A percentile compares a stretch with the other conserved stretches of the same genome.
Conservation (phyloP, 108 stramenopile species). For the Cafeteria roenbergensis region DNA sequence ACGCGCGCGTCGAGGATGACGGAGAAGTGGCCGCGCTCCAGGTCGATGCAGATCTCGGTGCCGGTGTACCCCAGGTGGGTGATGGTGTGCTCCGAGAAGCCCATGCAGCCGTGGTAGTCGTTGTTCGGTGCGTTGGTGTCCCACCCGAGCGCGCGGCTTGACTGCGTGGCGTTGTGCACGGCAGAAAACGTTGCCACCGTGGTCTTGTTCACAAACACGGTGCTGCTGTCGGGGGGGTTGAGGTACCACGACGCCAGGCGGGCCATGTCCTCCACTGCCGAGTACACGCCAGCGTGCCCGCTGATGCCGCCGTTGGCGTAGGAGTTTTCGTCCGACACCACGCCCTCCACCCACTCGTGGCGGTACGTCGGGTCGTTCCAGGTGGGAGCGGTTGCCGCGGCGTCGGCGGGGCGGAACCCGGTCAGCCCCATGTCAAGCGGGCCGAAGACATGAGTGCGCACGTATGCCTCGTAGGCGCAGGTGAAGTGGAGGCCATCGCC, state of each 20-base stretch:
- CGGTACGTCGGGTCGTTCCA: slow-evolving; percentile 1
- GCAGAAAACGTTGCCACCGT: background rate
- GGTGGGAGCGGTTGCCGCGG: background rate
- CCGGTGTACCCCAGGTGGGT: slow-evolving; percentile 12
- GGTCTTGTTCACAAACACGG: background rate
- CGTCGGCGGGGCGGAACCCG: background rate
- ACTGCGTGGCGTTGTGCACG: slow-evolving; percentile 6
- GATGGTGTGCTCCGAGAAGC: background rate
- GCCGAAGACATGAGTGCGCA: background rate
- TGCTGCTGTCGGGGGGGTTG: background rate
- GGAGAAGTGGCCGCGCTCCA: background rate
- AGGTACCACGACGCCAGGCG: background rate
- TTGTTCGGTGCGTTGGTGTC: background rate
- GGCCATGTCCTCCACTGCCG: background rate
- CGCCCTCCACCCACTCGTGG: background rate
- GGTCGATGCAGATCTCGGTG: slow-evolving; percentile 3
- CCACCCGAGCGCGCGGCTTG: slow-evolving; percentile 1
- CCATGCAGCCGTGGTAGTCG: slow-evolving; percentile 1
- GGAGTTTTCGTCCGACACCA: slow-evolving; percentile 4
- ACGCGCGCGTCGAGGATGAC: background rate
- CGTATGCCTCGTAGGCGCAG: slow-evolving; percentile 7
- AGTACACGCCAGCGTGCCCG: slow-evolving; percentile 8
- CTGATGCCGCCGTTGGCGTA: slow-evolving; percentile 3
- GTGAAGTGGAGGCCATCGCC: background rate
- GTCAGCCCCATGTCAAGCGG: slow-evolving; percentile 2